Base-by-base conservation (phyloP, 148 eudicot species). In the Nepenthes mirabilis region DNA sequence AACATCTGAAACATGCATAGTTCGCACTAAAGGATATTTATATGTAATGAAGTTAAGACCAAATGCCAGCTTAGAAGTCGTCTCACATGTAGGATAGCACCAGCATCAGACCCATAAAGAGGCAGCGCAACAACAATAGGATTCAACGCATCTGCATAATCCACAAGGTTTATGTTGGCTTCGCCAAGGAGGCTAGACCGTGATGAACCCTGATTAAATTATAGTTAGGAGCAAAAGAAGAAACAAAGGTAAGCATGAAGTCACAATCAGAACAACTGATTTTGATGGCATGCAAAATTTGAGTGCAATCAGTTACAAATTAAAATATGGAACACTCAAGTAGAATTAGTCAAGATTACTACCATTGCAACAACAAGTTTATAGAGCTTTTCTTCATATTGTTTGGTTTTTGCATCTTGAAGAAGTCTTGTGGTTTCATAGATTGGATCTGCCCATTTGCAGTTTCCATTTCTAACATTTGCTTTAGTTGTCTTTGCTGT, bases 401-500 rank as follows among this genome's bases (percentile, higher is more conserved):
- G 89, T 70, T 86, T 94, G 62, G 75, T 86, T 70, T 80, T 84
- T 52, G 82, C 64, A 69, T 94, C 97, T 64, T 79, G 87, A 33
- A 94, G 95, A 84, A 94, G 95, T 74, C 91, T 81, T 62, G 99
- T 84, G 43, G 86, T 89, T 81, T 94, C 99, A 82, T 94, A 94
- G 11, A 94, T 89, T 56, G 99, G 99, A 83, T 94, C 99, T 33
- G 73, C 82, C 99, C 99, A 93, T 79, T 89, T 89, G 75, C 99
- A 93, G 37, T 82, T 68, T 56, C 99, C 99, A 77, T 86, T 89
- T 79, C 97, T 86, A 66, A 89, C 99, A 81, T 73, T 82, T 57
- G 95, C 83, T 82, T 89, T 93, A 57, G 83, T 89, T 48, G 99
- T 93, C 78, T 93, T 93, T 60, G 87, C 87, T 43, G 89, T 77